These are phyloP conservation scores for Pseudogymnoascus sp. DNA, from an alignment of 2,329 filamentous ascomycete species.

Conservation along the genomic window DNA sequence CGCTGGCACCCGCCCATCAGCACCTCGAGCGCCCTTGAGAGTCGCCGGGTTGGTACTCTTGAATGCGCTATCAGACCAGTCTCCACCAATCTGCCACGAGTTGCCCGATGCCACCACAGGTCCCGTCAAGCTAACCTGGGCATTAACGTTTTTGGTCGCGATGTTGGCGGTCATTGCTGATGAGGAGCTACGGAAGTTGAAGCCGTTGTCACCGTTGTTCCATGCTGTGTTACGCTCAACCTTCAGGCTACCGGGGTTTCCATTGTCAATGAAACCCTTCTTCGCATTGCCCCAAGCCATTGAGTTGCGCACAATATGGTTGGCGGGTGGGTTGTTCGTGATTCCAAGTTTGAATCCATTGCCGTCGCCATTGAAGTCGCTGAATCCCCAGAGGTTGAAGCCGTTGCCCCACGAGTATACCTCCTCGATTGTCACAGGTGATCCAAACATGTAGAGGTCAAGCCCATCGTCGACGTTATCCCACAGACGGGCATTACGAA, in stretches of 20 bases:
- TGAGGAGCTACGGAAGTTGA: slow-evolving; percentile 31
- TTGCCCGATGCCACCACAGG: slow-evolving; percentile 31
- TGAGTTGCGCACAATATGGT: slow-evolving; percentile 39
- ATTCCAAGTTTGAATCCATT: slow-evolving; percentile 43
- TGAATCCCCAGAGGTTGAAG: slow-evolving; percentile 39
- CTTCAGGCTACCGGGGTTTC: slow-evolving; percentile 34
- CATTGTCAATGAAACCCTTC: slow-evolving; percentile 42
- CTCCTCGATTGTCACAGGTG: slow-evolving; percentile 37
- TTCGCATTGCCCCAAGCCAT: slow-evolving; percentile 38
- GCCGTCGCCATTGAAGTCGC: slow-evolving; percentile 37
- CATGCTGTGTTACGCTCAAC: slow-evolving; percentile 39
- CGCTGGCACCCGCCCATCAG: slow-evolving; percentile 33
- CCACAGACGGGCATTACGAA: slow-evolving; percentile 41
- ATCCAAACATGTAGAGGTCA: slow-evolving; percentile 38
- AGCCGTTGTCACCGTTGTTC: slow-evolving; percentile 38
- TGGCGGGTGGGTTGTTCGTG: slow-evolving; percentile 31
- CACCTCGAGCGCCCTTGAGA: slow-evolving; percentile 33
- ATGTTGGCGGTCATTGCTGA: slow-evolving; percentile 35
- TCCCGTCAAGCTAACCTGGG: slow-evolving; percentile 24
- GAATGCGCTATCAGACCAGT: slow-evolving; percentile 35
- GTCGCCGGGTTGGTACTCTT: slow-evolving; percentile 30
- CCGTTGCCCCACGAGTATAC: slow-evolving; percentile 41
- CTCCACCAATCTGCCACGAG: slow-evolving; percentile 35
- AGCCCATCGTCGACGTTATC: slow-evolving; percentile 45
- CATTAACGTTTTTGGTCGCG: slow-evolving; percentile 30